phyloP scores from a whole-genome alignment of 441 rosid species.

The Viola pubescens region DNA sequence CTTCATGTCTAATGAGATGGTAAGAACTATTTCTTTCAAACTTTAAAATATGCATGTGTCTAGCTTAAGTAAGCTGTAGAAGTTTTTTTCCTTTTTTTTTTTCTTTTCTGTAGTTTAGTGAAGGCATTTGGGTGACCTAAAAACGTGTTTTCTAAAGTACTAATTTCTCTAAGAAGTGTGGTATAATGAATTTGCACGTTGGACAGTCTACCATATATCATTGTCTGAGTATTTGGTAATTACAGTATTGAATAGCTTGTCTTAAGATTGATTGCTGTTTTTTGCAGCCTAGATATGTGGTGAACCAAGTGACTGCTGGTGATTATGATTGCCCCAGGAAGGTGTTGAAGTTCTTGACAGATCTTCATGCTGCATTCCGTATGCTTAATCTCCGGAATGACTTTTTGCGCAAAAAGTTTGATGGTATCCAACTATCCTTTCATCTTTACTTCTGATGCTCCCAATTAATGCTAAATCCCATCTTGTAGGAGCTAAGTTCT shows the following conservation, averaged over 20 bases:
- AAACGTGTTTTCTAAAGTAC: too few species aligned
- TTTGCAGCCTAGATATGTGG: slow-evolving; percentile 87
- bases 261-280: slow-evolving; percentile 1
- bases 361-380: slow-evolving; percentile 80
- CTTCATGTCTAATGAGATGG: slow-evolving; percentile 95
- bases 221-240: neutral
- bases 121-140: too few species aligned
- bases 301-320: slow-evolving; percentile 85
- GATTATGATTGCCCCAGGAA: slow-evolving; percentile 88
- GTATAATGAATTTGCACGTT: neutral
- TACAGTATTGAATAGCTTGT: neutral
- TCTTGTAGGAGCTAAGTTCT: slow-evolving; percentile 1
- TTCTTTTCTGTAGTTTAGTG: too few species aligned
- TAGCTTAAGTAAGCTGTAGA: neutral
- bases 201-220: neutral
- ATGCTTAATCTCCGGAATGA: slow-evolving; percentile 96
- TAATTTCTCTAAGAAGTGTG: neutral
- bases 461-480: neutral
- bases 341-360: slow-evolving; percentile 81
- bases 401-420: slow-evolving; percentile 93
- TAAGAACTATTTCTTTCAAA: slow-evolving; percentile 25
- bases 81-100: neutral
- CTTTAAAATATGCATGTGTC: neutral
- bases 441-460: neutral
- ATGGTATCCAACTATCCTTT: slow-evolving; percentile 35